Evolutionary conservation across 495 filamentous ascomycete species (phyloP).

Genomic region (Trichocladium uniseriatum): DNA sequence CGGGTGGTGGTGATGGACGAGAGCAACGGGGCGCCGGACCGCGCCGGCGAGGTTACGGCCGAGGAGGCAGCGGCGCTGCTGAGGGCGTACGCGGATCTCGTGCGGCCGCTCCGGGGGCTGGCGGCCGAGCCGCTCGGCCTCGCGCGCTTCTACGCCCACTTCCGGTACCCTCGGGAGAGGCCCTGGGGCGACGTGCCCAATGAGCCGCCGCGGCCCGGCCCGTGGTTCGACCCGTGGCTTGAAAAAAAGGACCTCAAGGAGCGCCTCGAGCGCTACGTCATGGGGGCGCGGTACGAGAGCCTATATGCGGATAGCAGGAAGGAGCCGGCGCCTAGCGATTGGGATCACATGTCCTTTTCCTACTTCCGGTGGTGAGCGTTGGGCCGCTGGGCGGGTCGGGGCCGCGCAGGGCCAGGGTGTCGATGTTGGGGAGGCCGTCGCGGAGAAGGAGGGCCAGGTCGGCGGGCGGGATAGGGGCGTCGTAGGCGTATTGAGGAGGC

Average conservation of each 20-base stretch:
- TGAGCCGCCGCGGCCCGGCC: conserved; percentile 2
- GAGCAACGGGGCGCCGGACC: background rate
- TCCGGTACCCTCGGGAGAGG: background rate
- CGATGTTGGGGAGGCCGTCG: no score
- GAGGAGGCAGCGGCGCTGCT: background rate
- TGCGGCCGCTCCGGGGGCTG: background rate
- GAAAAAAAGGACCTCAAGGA: background rate
- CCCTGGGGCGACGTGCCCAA: background rate
- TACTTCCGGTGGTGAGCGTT: background rate
- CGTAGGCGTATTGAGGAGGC: no score
- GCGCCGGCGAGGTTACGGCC: background rate
- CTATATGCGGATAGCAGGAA: background rate
- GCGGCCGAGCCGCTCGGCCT: background rate
- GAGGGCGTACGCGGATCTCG: background rate
- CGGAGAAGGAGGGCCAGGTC: no score
- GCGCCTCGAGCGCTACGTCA: background rate
- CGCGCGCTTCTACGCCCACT: background rate
- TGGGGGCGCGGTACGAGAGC: background rate
- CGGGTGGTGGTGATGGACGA: background rate
- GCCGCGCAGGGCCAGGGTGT: no score
- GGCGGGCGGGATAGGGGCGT: no score
- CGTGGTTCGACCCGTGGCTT: conserved; percentile 5
- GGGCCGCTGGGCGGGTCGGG: background rate
- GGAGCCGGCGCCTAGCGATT: background rate
- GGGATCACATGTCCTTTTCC: conserved; percentile 1